Evolutionary conservation across 768 basidiomycete genomes (phyloP), one percentile per base, ranked within the genome.

Genomic region (Candolleomyces aberdarensis): DNA sequence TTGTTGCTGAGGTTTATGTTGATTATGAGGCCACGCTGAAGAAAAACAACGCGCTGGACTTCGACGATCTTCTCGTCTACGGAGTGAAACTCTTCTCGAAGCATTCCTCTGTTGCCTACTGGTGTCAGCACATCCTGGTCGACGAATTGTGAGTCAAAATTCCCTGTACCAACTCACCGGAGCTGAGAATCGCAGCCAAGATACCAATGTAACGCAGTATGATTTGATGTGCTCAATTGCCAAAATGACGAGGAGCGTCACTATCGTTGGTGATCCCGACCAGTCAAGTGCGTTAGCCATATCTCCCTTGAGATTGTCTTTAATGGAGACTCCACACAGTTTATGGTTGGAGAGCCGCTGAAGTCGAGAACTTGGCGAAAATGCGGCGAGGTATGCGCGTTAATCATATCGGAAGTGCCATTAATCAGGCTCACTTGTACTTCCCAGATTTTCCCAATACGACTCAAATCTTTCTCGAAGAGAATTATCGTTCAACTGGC

Each of bases 181-280:
- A 41, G 31, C 13, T 58, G 22, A 31, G 14, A 51, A 36, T 31
- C 26, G 39, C n/a, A 66, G 61, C 39, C 64, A 57, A 20, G 58
- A 63, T 54, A 61, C 41, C 59, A 64, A 43, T 54, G 41, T 70
- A 87, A 85, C 85, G 19, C 93, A 95, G 70, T 95, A 94, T 70
- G 80, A 88, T 60, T 82, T 95, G 22, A 89, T 94, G 87, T 80
- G 77, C 62, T 75, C 80, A 3, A 83, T 96, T 56, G 89, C 86
- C 0, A 66, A 76, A 4, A 11, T 20, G 19, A 73, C 68, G 7
- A 73, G 78, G 31, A 84, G 86, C 62, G 78, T 94, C 29, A 92
- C 88, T 4, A 83, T 95, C 44, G 92, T 96, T 3, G 94, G 94
- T 0, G 94, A 96, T 74, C 94, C 94, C 0, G 94, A 96, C 71